phyloP scores from a whole-genome alignment of 129 eudicot species.

The Helianthus tuberosus region DNA sequence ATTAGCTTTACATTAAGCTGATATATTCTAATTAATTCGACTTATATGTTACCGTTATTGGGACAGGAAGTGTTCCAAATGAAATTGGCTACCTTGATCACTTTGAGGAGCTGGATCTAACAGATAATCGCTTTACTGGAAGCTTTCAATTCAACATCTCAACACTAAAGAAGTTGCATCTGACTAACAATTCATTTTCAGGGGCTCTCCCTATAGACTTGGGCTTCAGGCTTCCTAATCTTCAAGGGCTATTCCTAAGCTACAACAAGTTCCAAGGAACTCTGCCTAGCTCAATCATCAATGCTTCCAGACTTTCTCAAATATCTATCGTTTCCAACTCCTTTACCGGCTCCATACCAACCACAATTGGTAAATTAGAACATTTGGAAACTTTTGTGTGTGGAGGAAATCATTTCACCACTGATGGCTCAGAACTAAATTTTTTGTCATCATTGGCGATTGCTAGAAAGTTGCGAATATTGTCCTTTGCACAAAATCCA shows the following conservation, averaged over 20 bases:
- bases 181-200: constrained; percentile 17
- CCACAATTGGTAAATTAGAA: constrained; percentile 37
- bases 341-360: constrained; percentile 40
- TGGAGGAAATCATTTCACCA: constrained; percentile 30
- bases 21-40: too few species aligned
- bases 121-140: constrained; percentile 18
- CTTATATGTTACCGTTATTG: background rate
- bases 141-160: constrained; percentile 40
- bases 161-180: constrained; percentile 20
- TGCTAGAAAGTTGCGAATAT: constrained; percentile 18
- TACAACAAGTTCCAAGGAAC: constrained; percentile 29
- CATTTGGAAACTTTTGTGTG: constrained; percentile 12
- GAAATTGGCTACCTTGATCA: constrained; percentile 37
- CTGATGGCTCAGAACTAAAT: constrained; percentile 23
- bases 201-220: constrained; percentile 39
- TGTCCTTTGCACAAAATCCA: constrained; percentile 29
- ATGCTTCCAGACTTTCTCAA: constrained; percentile 39
- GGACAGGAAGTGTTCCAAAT: constrained; percentile 28
- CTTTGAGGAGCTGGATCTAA: constrained; percentile 23
- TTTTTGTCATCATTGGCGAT: constrained; percentile 41
- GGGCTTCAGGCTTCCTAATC: constrained; percentile 37
- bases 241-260: constrained; percentile 29
- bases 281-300: constrained; percentile 43
- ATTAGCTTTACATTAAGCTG: too few species aligned
- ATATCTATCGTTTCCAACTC: constrained; percentile 22